Base-by-base conservation (phyloP, 306 rosid species). In the Delonix regia region DNA sequence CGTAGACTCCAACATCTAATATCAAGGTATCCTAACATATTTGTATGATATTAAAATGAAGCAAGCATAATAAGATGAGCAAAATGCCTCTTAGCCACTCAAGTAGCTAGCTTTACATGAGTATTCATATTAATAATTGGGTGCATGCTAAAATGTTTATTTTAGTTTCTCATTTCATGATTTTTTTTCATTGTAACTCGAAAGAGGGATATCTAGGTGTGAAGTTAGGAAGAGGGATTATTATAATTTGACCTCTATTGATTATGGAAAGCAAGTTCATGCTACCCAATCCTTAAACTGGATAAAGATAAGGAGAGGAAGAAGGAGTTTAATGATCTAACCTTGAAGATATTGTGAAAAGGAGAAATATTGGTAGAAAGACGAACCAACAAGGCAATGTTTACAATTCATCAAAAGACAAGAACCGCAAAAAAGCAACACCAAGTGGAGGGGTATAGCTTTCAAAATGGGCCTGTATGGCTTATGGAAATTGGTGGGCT, bases 371-470 rank as follows among this genome's bases (percentile, higher is more conserved):
- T 22, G 73, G 1, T 4, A 71, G 86, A 63, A 14, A 81, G 71
- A 79, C 33, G 80, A 59, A 82, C 83, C n/a, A n/a, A n/a, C n/a
- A n/a, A n/a, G n/a, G n/a, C 83, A 38, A 85, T 84, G 89, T 83
- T 78, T 80, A 86, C 83, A 89, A 85, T 88, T n/a, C n/a, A n/a
- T 41, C 86, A 76, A 83, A 76, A 52, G 87, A 51, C 71, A 77
- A 38, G 5, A 38, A 38, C 41, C 41, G 41, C 41, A 4, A 77
- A 79, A 90, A 86, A 82, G 87, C 52, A 82, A 79, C 69, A 61
- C 87, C 76, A 64, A 80, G 78, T 56, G 76, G 80, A 73, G 74
- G 57, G 12, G 14, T n/a, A n/a, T n/a, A n/a, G n/a, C n/a, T n/a
- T n/a, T n/a, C n/a, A n/a, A n/a, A n/a, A n/a, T n/a, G n/a, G n/a